Conservation (phyloP, 768 basidiomycete species). For the Mycena olivaceomarginata region DNA sequence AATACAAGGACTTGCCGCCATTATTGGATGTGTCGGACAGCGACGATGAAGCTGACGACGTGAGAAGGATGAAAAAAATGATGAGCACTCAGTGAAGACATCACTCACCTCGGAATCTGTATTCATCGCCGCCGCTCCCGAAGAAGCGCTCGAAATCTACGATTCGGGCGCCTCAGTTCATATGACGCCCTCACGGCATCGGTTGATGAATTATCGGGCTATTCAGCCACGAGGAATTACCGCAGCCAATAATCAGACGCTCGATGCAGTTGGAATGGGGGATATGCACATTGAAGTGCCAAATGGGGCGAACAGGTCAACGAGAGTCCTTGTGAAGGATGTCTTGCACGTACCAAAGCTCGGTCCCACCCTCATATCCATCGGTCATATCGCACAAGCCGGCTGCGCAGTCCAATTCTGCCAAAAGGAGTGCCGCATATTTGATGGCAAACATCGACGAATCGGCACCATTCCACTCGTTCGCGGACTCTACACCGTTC, state of each 20-base stretch:
- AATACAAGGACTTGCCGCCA: slow-evolving; percentile 6
- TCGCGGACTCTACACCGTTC: no score
- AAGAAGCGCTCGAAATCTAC: slow-evolving; percentile 50
- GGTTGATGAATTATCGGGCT: slow-evolving; percentile 51
- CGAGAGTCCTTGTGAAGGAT: no score
- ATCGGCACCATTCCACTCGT: no score
- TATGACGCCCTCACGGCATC: slow-evolving; percentile 56
- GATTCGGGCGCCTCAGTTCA: slow-evolving; percentile 61
- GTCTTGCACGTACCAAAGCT: no score
- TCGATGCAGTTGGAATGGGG: not conserved
- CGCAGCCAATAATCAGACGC: slow-evolving; percentile 50
- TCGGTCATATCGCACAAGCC: no score
- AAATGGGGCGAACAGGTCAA: not conserved
- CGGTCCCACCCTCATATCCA: no score
- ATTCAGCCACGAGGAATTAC: slow-evolving; percentile 54
- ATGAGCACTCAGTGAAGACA: slow-evolving; percentile 2
- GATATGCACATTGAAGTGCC: slow-evolving; percentile 12
- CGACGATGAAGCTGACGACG: slow-evolving; percentile 18
- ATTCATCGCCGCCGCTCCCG: slow-evolving; percentile 1
- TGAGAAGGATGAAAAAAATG: not conserved
- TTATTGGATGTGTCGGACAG: slow-evolving; percentile 14
- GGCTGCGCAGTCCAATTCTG: no score
- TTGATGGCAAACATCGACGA: no score
- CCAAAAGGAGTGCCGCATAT: no score
- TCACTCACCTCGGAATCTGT: slow-evolving; percentile 9